Percentiles rank a stretch among this genome's conserved stretches.
Conservation (phyloP, 495 filamentous ascomycete species). For the Thermochaetoides thermophila region DNA sequence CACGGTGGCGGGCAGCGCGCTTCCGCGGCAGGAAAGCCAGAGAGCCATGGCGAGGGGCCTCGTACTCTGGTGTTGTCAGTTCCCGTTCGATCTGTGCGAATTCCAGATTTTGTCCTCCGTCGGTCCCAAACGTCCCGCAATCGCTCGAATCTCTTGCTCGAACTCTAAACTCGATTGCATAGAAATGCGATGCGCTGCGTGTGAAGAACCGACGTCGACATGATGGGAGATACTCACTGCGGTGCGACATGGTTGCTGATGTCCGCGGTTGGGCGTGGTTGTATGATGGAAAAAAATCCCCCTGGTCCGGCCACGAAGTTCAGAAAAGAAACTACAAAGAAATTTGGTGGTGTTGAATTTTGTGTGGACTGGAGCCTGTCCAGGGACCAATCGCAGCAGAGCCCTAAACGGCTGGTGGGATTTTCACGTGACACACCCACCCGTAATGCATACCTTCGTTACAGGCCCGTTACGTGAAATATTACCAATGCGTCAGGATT, state of each 20-base stretch:
- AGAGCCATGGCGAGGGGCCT: conserved; percentile 93
- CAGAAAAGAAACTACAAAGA: conserved; percentile 8
- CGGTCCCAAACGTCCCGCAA: neutral
- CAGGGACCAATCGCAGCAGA: conserved; percentile 18
- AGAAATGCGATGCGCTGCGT: neutral
- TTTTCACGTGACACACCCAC: no score
- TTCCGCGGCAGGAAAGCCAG: conserved; percentile 95
- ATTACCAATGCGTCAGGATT: no score
- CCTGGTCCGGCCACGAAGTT: conserved; percentile 8
- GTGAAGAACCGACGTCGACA: neutral
- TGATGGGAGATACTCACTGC: conserved; percentile 16
- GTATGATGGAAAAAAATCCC: conserved; percentile 16
- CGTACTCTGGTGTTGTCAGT: conserved; percentile 51
- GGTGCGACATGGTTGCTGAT: conserved; percentile 24
- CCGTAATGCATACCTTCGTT: no score
- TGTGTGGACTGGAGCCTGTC: conserved; percentile 17
- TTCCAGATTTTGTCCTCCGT: neutral
- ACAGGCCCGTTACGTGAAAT: no score
- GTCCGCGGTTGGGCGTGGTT: conserved; percentile 13
- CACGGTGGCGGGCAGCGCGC: conserved; percentile 88
- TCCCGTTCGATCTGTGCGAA: neutral
- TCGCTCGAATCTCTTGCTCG: neutral
- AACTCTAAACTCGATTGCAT: conserved; percentile 1
- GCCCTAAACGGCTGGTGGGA: conserved; percentile 22
- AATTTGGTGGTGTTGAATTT: conserved; percentile 16